Percentiles rank a stretch among this genome's conserved stretches.
phyloP scores from a whole-genome alignment of 1,284 basidiomycete species.

The Microbotryum intermedium region DNA sequence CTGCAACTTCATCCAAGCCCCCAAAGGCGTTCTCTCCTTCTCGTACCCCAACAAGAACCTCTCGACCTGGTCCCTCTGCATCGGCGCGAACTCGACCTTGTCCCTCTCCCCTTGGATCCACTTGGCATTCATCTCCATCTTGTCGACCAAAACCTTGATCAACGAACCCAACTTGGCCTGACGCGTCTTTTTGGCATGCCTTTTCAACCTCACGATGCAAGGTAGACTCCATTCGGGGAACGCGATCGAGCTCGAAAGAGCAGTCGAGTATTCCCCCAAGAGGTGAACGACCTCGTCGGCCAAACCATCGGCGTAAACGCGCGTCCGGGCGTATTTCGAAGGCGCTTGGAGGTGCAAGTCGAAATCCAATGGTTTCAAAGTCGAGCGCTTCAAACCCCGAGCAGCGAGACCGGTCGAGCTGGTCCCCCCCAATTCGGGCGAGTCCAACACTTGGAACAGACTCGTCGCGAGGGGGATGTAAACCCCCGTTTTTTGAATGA shows the following conservation, averaged over 20 bases:
- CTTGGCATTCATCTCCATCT: slow-evolving; percentile 68
- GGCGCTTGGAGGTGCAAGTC: slow-evolving; percentile 80
- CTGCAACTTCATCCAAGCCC: slow-evolving; percentile 55
- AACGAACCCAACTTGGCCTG: slow-evolving; percentile 51
- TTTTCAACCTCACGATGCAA: slow-evolving; percentile 61
- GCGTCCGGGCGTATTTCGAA: slow-evolving; percentile 78
- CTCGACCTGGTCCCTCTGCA: slow-evolving; percentile 57
- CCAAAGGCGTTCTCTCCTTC: slow-evolving; percentile 64
- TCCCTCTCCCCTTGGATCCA: slow-evolving; percentile 66
- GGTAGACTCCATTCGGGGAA: slow-evolving; percentile 93
- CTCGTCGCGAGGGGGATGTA: slow-evolving; percentile 83
- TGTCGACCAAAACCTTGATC: slow-evolving; percentile 69
- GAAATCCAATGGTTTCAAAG: slow-evolving; percentile 79
- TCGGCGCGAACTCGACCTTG: slow-evolving; percentile 63
- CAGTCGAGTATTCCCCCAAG: slow-evolving; percentile 66
- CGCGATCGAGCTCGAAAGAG: slow-evolving; percentile 62
- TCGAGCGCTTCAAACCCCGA: slow-evolving; percentile 54
- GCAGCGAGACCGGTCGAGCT: too few species aligned
- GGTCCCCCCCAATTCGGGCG: slow-evolving; percentile 50
- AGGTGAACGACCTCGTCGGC: slow-evolving; percentile 72
- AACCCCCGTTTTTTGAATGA: slow-evolving; percentile 66
- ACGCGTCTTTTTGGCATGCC: slow-evolving; percentile 51
- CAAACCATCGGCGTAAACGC: slow-evolving; percentile 73
- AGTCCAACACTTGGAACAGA: slow-evolving; percentile 77
- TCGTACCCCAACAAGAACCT: slow-evolving; percentile 59